Percentiles rank a stretch among this genome's conserved stretches.
Evolutionary conservation across 176 grass and related monocot genomes (phyloP).

Genomic region (Hordeum marinum): DNA sequence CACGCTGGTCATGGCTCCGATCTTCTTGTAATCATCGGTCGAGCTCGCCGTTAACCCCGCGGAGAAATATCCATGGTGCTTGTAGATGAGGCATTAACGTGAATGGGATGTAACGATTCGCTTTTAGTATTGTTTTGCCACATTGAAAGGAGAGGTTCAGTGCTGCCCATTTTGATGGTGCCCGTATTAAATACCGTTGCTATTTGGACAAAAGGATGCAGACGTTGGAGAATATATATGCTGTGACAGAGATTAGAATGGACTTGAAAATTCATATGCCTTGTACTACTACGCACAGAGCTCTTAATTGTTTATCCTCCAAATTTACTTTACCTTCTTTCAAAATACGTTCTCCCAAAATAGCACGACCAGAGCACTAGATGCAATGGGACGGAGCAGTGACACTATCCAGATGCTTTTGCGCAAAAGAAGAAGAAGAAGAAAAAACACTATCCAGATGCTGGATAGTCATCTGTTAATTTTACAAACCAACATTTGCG

Average conservation of each 20-base stretch:
- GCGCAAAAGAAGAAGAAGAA: too few species aligned
- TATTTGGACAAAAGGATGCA: conserved; percentile 9
- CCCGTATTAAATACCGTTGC: not conserved
- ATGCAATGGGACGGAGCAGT: not conserved
- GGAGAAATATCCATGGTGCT: not conserved
- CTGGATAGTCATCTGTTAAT: too few species aligned
- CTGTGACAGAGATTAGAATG: conserved; percentile 10
- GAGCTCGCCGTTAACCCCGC: conserved; percentile 21
- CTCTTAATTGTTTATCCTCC: not conserved
- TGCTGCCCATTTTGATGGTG: conserved; percentile 13
- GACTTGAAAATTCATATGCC: not conserved
- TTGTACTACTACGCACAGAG: not conserved
- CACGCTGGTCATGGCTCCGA: conserved; percentile 91
- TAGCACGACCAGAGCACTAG: not conserved
- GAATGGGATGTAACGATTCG: conserved; percentile 19
- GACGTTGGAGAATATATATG: not conserved
- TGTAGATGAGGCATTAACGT: conserved; percentile 36
- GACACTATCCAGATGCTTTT: too few species aligned
- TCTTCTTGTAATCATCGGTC: conserved; percentile 63
- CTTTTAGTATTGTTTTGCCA: not conserved
- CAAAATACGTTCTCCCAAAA: not conserved
- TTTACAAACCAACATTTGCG: not conserved
- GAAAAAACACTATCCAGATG: too few species aligned
- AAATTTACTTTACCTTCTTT: not conserved
- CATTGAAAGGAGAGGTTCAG: conserved; percentile 1